Percentiles rank a stretch among this genome's conserved stretches.
These are phyloP conservation scores for Volvariella volvacea DNA, from an alignment of 1,284 basidiomycete genomes.

Conservation along the genomic window DNA sequence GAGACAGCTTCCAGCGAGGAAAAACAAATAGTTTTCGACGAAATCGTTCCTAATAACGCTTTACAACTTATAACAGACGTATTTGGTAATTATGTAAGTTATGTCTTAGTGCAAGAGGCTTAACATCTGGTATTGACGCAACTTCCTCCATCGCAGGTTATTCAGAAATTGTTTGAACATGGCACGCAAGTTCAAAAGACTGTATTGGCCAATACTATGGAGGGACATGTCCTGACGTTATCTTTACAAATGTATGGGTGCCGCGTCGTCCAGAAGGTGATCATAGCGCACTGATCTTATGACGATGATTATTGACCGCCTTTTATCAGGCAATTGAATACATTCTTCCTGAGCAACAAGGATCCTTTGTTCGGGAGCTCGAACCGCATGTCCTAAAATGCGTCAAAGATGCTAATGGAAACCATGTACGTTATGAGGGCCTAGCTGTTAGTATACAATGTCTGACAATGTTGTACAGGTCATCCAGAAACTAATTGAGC, in stretches of 20 bases:
- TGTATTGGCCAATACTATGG: slow-evolving; percentile 69
- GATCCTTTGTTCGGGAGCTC: slow-evolving; percentile 71
- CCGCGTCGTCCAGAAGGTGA: slow-evolving; percentile 82
- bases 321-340: slow-evolving; percentile 73
- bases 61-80: slow-evolving; percentile 87
- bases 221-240: slow-evolving; percentile 72
- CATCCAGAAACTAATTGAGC: slow-evolving; percentile 80
- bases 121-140: neutral
- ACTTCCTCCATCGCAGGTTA: slow-evolving; percentile 47
- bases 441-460: neutral
- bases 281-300: slow-evolving; percentile 4
- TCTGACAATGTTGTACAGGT: slow-evolving; percentile 35
- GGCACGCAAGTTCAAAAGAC: slow-evolving; percentile 76
- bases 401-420: slow-evolving; percentile 91
- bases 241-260: slow-evolving; percentile 97
- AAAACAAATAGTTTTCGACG: slow-evolving; percentile 81
- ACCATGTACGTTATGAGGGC: slow-evolving; percentile 62
- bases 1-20: slow-evolving; percentile 74
- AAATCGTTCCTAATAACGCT: slow-evolving; percentile 77
- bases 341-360: slow-evolving; percentile 74
- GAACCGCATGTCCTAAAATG: slow-evolving; percentile 80
- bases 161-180: slow-evolving; percentile 94
- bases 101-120: too few relatives aligned
- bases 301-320: neutral
- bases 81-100: slow-evolving; percentile 90